Conservation (phyloP, 306 rosid genomes). For the Ormosia emarginata region DNA sequence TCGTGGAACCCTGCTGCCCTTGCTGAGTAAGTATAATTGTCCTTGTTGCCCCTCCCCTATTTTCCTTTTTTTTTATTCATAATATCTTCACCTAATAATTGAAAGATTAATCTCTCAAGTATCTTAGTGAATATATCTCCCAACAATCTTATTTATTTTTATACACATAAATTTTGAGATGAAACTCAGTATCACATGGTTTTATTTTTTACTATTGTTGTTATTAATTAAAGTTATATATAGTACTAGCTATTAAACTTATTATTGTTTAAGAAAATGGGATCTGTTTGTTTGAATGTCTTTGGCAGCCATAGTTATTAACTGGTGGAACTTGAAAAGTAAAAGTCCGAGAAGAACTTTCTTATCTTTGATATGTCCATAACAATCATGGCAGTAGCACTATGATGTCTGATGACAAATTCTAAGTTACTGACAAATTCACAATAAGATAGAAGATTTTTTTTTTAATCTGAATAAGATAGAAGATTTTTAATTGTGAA, state of each 20-base stretch:
- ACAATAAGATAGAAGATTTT: not conserved
- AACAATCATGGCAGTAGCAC: not conserved
- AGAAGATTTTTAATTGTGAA: not conserved
- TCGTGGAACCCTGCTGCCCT: conserved; percentile 71
- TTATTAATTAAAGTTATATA: not conserved
- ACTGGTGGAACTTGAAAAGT: not conserved
- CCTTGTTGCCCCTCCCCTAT: not conserved
- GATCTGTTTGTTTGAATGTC: not conserved
- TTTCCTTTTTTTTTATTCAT: too few relatives aligned
- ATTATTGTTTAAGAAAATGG: not conserved
- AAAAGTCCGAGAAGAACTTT: not conserved
- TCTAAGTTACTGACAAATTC: not conserved
- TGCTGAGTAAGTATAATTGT: conserved; percentile 46
- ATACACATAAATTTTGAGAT: too few relatives aligned
- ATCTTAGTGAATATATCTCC: too few relatives aligned
- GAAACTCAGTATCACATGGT: too few relatives aligned
- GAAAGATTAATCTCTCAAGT: too few relatives aligned
- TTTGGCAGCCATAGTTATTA: too few relatives aligned
- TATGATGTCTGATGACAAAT: too few relatives aligned
- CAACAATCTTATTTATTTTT: too few relatives aligned
- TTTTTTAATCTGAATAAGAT: not conserved
- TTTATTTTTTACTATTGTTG: not conserved
- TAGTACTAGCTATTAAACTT: not conserved
- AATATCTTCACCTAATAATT: too few relatives aligned
- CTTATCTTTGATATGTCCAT: not conserved